A percentile compares a stretch with the other conserved stretches of the same genome.
phyloP scores from a whole-genome alignment of 208 protist genomes.

The Crithidia fasciculata region DNA sequence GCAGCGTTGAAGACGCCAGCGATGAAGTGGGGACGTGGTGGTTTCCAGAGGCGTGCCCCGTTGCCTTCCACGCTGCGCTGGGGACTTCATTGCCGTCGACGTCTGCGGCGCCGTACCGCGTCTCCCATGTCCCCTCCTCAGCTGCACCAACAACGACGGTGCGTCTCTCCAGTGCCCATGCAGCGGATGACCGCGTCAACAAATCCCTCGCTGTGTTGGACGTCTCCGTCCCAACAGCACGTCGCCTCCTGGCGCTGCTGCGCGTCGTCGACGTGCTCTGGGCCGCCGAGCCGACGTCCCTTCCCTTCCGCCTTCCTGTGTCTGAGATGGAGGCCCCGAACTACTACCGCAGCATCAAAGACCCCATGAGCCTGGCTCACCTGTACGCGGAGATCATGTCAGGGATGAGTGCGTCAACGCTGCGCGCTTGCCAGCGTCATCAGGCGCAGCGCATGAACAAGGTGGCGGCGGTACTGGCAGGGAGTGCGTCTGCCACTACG shows the following conservation, averaged over 20 bases:
- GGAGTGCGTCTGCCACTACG: not conserved
- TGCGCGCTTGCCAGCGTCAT: constrained; percentile 4
- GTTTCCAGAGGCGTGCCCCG: constrained; percentile 29
- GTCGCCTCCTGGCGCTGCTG: constrained; percentile 44
- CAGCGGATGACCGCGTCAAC: not conserved
- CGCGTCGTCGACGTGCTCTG: constrained; percentile 61
- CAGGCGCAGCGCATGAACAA: not conserved
- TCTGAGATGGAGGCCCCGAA: constrained; percentile 71
- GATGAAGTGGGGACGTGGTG: constrained; percentile 9
- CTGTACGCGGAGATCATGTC: constrained; percentile 67
- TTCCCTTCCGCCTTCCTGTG: constrained; percentile 70
- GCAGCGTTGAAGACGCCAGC: not conserved
- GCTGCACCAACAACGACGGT: not conserved
- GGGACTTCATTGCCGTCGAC: not conserved
- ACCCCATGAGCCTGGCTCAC: constrained; percentile 53
- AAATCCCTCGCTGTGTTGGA: not conserved
- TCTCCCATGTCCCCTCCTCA: not conserved
- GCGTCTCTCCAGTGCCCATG: not conserved
- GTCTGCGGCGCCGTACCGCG: too few species aligned
- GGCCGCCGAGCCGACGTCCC: constrained; percentile 23
- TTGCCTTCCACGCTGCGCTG: constrained; percentile 1
- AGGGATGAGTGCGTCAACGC: constrained; percentile 22
- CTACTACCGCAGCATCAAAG: constrained; percentile 67
- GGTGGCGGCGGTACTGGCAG: not conserved
- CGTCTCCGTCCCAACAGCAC: constrained; percentile 27